Base-by-base conservation (phyloP, 306 rosid species). In the Vigna hirtella region DNA sequence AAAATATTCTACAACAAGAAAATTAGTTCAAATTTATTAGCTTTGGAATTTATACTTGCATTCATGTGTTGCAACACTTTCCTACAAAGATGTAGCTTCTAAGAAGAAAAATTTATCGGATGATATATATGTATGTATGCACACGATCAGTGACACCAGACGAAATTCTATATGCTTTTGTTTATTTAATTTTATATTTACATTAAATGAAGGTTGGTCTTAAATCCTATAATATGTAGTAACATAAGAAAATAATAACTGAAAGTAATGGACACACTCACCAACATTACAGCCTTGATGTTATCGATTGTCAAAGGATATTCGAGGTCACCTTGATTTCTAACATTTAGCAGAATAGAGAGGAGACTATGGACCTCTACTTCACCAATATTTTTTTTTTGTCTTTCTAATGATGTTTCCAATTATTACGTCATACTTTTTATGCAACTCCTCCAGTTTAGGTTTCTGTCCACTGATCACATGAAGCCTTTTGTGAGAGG, bases 401-500 rank as follows among this genome's bases (percentile, higher is more conserved):
- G 53, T 34, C 10, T 40, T 34, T 17, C 34, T 40, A 1, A 66
- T 66, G 17, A 42, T 40, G 18, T 66, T 66, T 40, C 1, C 52
- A 17, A 66, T n/a, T 7, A 42, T 42, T 0, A 6, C 1, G 43
- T 66, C 72, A 42, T 9, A 40, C 18, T 40, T 13, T 11, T 18
- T 42, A 20, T 40, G 53, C 11, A 66, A 40, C 52, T 66, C 52
- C 53, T 40, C 52, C 34, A 66, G 22, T 66, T 6, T 66, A 66
- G 32, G 32, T 42, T 17, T 66, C 72, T 18, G 34, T 3, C 36
- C 34, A 66, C 17, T 42, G 6, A 42, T 66, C 53, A 40, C 5
- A 66, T 42, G 52, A 66, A 66, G n/a, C 72, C 72, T 42, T n/a
- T 42, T 66, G 2, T 66, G 53, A 20, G 72, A 66, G 20, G 72